These are phyloP conservation scores for Collybia sp. DNA, from an alignment of 768 basidiomycete species.

Conservation along the genomic window DNA sequence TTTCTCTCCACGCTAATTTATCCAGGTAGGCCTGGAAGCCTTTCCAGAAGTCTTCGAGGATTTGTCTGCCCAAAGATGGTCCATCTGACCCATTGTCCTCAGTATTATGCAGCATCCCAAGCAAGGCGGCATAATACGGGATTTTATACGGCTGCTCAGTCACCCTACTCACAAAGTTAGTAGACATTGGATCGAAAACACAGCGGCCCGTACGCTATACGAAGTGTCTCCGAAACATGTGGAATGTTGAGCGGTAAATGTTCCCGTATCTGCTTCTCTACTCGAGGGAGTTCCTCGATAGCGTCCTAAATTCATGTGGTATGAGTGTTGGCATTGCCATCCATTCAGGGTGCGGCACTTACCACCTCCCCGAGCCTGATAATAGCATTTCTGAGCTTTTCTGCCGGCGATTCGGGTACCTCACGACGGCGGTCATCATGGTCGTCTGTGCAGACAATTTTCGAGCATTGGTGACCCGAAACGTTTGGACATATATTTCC, in stretches of 20 bases:
- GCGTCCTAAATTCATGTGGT: constrained; percentile 46
- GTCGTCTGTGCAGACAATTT: constrained; percentile 46
- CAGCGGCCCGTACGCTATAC: constrained; percentile 52
- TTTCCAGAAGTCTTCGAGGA: constrained; percentile 88
- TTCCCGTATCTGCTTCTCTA: constrained; percentile 64
- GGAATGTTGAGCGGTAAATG: constrained; percentile 54
- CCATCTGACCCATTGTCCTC: constrained; percentile 30
- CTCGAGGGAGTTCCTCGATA: constrained; percentile 59
- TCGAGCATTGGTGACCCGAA: constrained; percentile 4
- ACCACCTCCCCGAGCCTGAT: constrained; percentile 82
- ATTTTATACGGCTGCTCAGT: constrained; percentile 95
- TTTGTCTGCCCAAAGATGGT: constrained; percentile 56
- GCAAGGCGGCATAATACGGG: constrained; percentile 79
- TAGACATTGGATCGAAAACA: background rate
- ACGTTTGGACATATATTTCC: constrained; percentile 10
- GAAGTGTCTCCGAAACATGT: constrained; percentile 68
- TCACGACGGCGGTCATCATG: constrained; percentile 65
- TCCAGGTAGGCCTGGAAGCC: constrained; percentile 88
- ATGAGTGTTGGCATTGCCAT: constrained; percentile 1
- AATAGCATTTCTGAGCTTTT: constrained; percentile 62
- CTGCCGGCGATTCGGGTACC: constrained; percentile 63
- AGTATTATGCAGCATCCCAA: constrained; percentile 60
- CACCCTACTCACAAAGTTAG: constrained; percentile 40
- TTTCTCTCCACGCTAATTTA: constrained; percentile 87
- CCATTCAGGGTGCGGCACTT: constrained; percentile 21